Evolutionary conservation across 495 filamentous ascomycete species (phyloP).

Genomic region (Aspergillus ellipticus): DNA sequence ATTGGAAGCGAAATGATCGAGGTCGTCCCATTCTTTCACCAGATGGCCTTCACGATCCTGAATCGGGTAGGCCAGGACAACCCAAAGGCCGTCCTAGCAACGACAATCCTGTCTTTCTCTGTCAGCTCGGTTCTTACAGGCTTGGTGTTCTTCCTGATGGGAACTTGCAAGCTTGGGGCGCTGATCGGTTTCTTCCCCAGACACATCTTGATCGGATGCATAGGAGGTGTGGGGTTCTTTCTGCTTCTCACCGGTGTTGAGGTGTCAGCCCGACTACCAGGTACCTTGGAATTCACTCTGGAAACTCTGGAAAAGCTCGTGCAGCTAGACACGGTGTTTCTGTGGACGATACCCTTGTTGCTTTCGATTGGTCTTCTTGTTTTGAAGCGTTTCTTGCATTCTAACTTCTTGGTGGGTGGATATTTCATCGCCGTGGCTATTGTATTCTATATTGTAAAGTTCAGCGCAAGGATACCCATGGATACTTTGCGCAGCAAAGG

Average conservation of each 20-base stretch:
- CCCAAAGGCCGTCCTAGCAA: slow-evolving; percentile 80
- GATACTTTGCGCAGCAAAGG: slow-evolving; percentile 61
- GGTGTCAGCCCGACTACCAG: slow-evolving; percentile 85
- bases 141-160: slow-evolving; percentile 85
- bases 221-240: slow-evolving; percentile 97
- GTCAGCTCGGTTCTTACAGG: slow-evolving; percentile 90
- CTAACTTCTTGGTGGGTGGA: slow-evolving; percentile 77
- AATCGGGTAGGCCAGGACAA: slow-evolving; percentile 72
- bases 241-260: slow-evolving; percentile 87
- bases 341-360: slow-evolving; percentile 78
- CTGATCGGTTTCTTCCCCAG: slow-evolving; percentile 95
- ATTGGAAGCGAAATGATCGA: slow-evolving; percentile 99
- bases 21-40: slow-evolving; percentile 96
- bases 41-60: slow-evolving; percentile 91
- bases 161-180: slow-evolving; percentile 76
- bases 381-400: slow-evolving; percentile 68
- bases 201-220: slow-evolving; percentile 94
- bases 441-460: slow-evolving; percentile 77
- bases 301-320: slow-evolving; percentile 72
- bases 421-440: slow-evolving; percentile 80
- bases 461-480: slow-evolving; percentile 60
- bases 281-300: slow-evolving; percentile 74
- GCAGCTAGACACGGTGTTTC: slow-evolving; percentile 62
- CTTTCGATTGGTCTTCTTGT: slow-evolving; percentile 74
- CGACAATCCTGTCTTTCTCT: slow-evolving; percentile 85